phyloP scores from a whole-genome alignment of 306 rosid species.

The Prunus dulcis region DNA sequence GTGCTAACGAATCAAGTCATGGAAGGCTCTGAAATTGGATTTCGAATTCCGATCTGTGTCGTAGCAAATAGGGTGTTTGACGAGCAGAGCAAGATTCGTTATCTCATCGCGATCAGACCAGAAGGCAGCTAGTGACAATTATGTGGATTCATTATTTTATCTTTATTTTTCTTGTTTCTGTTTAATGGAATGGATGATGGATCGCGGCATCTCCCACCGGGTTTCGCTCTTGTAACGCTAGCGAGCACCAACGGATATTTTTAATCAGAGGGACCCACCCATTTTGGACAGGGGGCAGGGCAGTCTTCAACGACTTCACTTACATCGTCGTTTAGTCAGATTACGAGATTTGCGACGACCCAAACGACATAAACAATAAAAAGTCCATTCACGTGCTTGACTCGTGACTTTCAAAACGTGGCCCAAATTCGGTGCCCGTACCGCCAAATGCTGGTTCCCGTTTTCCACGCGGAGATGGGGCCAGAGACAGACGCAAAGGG shows the following conservation, averaged over 20 bases:
- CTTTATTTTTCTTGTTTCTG: not conserved
- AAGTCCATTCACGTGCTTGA: conserved; percentile 8
- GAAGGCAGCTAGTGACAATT: conserved; percentile 22
- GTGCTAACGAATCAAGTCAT: not conserved
- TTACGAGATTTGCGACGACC: no score
- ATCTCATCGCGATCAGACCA: conserved; percentile 40
- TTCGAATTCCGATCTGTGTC: conserved; percentile 15
- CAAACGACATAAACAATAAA: not conserved
- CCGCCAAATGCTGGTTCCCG: not conserved
- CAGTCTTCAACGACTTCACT: not conserved
- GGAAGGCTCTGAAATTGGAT: not conserved
- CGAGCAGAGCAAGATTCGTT: conserved; percentile 42
- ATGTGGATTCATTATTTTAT: conserved; percentile 4
- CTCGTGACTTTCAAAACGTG: conserved; percentile 25
- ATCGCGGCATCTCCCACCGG: conserved; percentile 17
- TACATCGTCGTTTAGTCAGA: not conserved
- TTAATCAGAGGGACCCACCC: conserved; percentile 15
- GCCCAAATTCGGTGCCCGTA: not conserved
- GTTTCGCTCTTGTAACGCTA: conserved; percentile 29
- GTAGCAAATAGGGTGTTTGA: not conserved
- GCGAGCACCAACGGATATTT: conserved; percentile 7
- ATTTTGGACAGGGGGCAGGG: not conserved
- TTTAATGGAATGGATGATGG: conserved; percentile 11
- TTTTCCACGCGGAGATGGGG: not conserved
- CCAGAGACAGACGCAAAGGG: not conserved